phyloP scores from a whole-genome alignment of 768 basidiomycete genomes.

The Fomitopsis pulvina region DNA sequence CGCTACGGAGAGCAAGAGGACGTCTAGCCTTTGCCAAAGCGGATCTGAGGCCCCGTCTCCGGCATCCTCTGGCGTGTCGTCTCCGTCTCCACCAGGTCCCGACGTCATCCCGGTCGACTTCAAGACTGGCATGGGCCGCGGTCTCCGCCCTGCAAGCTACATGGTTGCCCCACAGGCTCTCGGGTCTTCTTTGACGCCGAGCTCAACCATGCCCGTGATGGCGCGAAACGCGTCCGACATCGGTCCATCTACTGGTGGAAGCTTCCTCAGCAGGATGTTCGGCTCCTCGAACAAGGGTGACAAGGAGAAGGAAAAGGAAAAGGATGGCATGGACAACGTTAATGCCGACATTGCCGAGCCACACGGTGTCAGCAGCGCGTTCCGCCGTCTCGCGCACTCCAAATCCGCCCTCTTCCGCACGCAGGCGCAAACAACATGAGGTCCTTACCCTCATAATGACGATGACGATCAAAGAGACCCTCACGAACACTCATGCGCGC shows the following conservation, averaged over 20 bases:
- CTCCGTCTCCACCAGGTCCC: background rate
- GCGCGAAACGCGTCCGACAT: slow-evolving; percentile 8
- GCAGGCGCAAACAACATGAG: slow-evolving; percentile 10
- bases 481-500: slow-evolving; percentile 4
- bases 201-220: slow-evolving; percentile 20
- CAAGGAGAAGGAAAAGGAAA: slow-evolving; percentile 23
- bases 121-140: slow-evolving; percentile 6
- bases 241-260: slow-evolving; percentile 28
- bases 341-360: slow-evolving; percentile 23
- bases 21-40: background rate
- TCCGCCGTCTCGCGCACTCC: slow-evolving; percentile 38
- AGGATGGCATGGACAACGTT: slow-evolving; percentile 16
- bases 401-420: slow-evolving; percentile 37
- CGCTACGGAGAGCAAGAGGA: slow-evolving; percentile 13
- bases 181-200: slow-evolving; percentile 7
- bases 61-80: slow-evolving; percentile 12
- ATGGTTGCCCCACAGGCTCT: background rate
- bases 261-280: slow-evolving; percentile 71
- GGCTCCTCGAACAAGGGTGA: slow-evolving; percentile 47
- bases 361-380: slow-evolving; percentile 25
- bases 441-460: slow-evolving; percentile 1
- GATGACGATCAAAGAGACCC: slow-evolving; percentile 1
- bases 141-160: slow-evolving; percentile 1
- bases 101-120: background rate
- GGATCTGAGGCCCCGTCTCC: slow-evolving; percentile 27